These are phyloP conservation scores for Trifolium subterraneum DNA, from an alignment of 306 rosid species.

Conservation along the genomic window DNA sequence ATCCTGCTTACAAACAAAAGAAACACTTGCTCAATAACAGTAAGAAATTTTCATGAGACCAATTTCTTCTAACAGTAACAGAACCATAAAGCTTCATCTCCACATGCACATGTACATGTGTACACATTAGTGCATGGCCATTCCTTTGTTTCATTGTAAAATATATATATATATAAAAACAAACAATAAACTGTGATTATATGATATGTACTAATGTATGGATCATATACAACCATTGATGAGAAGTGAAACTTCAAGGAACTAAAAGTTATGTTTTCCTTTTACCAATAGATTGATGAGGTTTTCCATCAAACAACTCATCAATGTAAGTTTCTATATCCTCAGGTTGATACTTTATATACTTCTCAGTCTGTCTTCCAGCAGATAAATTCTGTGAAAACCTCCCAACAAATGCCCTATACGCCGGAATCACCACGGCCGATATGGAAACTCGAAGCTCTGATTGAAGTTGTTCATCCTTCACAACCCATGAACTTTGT, in stretches of 20 bases:
- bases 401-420: slow-evolving; percentile 73
- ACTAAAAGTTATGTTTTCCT: slow-evolving; percentile 46
- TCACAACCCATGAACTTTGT: slow-evolving; percentile 92
- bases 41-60: neutral
- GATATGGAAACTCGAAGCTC: slow-evolving; percentile 88
- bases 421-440: slow-evolving; percentile 80
- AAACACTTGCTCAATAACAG: neutral
- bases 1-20: slow-evolving; percentile 6
- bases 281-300: slow-evolving; percentile 49
- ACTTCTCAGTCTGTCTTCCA: slow-evolving; percentile 82
- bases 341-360: slow-evolving; percentile 82
- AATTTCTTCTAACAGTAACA: slow-evolving; percentile 3
- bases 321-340: slow-evolving; percentile 78
- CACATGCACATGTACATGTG: neutral
- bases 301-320: slow-evolving; percentile 80
- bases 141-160: slow-evolving; percentile 9
- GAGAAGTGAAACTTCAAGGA: neutral
- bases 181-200: slow-evolving; percentile 4
- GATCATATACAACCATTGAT: slow-evolving; percentile 8
- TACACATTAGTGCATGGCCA: slow-evolving; percentile 1
- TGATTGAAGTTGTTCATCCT: slow-evolving; percentile 89
- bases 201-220: slow-evolving; percentile 32
- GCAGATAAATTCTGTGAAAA: slow-evolving; percentile 68
- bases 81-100: slow-evolving; percentile 10
- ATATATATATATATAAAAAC: neutral